phyloP scores from a whole-genome alignment of 2,329 filamentous ascomycete genomes.

The Phialocephala sp. region DNA sequence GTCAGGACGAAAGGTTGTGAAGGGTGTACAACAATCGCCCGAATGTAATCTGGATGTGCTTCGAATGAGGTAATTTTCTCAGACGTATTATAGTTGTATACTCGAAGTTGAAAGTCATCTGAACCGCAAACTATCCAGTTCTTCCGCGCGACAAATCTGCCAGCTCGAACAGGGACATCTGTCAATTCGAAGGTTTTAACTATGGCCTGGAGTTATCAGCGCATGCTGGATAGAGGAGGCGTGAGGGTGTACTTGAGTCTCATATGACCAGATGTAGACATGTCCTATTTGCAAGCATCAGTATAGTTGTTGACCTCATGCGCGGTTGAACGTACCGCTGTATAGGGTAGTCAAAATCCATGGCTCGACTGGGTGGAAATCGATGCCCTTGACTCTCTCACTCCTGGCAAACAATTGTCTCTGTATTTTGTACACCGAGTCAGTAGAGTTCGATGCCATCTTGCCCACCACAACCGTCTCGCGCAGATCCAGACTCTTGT shows the following conservation, averaged over 20 bases:
- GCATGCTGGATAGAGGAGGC: not conserved
- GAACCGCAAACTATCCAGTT: conserved; percentile 98
- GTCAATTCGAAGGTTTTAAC: conserved; percentile 99
- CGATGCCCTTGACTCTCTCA: conserved; percentile 95
- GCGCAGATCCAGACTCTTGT: conserved; percentile 32
- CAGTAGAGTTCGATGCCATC: conserved; percentile 39
- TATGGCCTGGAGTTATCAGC: conserved; percentile 63
- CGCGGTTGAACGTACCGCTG: conserved; percentile 68
- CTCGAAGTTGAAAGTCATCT: conserved; percentile 85
- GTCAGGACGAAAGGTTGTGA: conserved; percentile 95
- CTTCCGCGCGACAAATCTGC: conserved; percentile 95
- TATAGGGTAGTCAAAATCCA: conserved; percentile 97
- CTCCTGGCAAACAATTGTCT: conserved; percentile 86
- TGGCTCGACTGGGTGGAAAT: conserved; percentile 96
- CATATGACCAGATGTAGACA: conserved; percentile 99
- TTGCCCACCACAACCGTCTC: conserved; percentile 31
- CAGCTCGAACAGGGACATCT: conserved; percentile 95
- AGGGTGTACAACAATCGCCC: conserved; percentile 93
- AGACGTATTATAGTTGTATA: conserved; percentile 99
- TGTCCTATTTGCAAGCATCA: conserved; percentile 66
- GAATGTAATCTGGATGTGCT: conserved; percentile 97
- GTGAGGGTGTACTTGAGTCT: conserved; percentile 69
- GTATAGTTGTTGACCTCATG: conserved; percentile 23
- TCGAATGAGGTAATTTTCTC: conserved; percentile 98
- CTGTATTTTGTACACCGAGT: conserved; percentile 54